phyloP scores from a whole-genome alignment of 306 rosid genomes.

The Medicago truncatula region DNA sequence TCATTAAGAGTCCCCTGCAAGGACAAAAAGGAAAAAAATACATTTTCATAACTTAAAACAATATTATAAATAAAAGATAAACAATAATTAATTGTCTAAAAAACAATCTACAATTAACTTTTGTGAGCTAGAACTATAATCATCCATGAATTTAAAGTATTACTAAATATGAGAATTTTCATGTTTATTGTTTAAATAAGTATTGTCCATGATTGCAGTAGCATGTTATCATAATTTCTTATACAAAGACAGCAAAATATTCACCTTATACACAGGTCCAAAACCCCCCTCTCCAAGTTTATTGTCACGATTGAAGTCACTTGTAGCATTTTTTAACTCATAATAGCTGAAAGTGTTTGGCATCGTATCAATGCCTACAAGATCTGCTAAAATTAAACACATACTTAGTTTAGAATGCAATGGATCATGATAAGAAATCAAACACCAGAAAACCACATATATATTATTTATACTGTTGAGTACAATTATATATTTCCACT shows the following conservation, averaged over 20 bases:
- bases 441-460: neutral
- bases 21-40: constrained; percentile 17
- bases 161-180: neutral
- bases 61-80: too few relatives aligned
- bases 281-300: constrained; percentile 93
- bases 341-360: constrained; percentile 71
- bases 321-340: constrained; percentile 68
- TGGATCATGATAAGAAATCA: constrained; percentile 16
- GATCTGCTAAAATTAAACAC: constrained; percentile 53
- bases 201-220: neutral
- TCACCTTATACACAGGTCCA: constrained; percentile 84
- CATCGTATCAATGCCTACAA: constrained; percentile 66
- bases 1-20: constrained; percentile 72
- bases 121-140: too few relatives aligned
- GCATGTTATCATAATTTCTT: neutral
- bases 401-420: constrained; percentile 8
- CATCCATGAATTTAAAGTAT: too few relatives aligned
- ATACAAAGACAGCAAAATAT: neutral
- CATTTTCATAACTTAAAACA: neutral
- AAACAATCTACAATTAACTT: too few relatives aligned
- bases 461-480: neutral
- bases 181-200: neutral
- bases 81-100: too few relatives aligned
- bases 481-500: neutral
- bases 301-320: constrained; percentile 61